A percentile compares a stretch with the other conserved stretches of the same genome.
Evolutionary conservation across 2,329 filamentous ascomycete genomes (phyloP).

Genomic region (Teratosphaeria epicoccoides): DNA sequence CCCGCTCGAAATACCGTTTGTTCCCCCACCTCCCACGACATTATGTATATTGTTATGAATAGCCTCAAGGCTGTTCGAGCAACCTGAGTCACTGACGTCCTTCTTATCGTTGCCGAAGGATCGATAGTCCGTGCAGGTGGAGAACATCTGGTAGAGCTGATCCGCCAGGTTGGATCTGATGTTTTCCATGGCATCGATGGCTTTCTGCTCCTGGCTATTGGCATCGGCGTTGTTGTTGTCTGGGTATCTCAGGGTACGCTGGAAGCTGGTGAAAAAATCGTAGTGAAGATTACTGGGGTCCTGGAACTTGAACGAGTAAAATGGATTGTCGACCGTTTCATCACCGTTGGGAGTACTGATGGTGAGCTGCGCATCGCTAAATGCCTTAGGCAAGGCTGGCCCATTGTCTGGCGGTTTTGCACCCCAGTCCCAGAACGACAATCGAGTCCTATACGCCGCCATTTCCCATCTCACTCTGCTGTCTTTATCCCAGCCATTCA

Average conservation of each 20-base stretch:
- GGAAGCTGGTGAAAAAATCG: constrained; percentile 21
- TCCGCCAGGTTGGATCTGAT: constrained; percentile 20
- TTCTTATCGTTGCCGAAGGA: constrained; percentile 23
- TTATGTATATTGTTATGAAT: constrained; percentile 28
- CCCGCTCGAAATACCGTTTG: constrained; percentile 6
- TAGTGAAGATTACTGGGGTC: constrained; percentile 18
- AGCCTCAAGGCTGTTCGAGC: constrained; percentile 25
- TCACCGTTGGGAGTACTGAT: constrained; percentile 18
- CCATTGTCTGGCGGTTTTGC: constrained; percentile 9
- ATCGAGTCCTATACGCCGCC: constrained; percentile 18
- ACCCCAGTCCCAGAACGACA: constrained; percentile 23
- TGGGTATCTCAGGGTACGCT: constrained; percentile 22
- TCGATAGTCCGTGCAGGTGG: constrained; percentile 22
- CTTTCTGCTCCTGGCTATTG: constrained; percentile 10
- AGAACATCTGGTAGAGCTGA: constrained; percentile 24
- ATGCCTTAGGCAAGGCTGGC: constrained; percentile 14
- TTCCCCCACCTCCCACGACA: constrained; percentile 17
- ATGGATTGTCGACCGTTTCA: constrained; percentile 19
- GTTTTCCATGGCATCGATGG: constrained; percentile 18
- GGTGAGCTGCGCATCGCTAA: constrained; percentile 15
- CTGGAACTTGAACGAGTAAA: constrained; percentile 16
- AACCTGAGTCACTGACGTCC: constrained; percentile 12
- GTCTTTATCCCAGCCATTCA: constrained; percentile 8
- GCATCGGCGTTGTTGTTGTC: constrained; percentile 15
- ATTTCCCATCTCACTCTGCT: constrained; percentile 12